Evolutionary conservation across 1,284 basidiomycete genomes (phyloP).

Genomic region (Ustilago vetiveriae): DNA sequence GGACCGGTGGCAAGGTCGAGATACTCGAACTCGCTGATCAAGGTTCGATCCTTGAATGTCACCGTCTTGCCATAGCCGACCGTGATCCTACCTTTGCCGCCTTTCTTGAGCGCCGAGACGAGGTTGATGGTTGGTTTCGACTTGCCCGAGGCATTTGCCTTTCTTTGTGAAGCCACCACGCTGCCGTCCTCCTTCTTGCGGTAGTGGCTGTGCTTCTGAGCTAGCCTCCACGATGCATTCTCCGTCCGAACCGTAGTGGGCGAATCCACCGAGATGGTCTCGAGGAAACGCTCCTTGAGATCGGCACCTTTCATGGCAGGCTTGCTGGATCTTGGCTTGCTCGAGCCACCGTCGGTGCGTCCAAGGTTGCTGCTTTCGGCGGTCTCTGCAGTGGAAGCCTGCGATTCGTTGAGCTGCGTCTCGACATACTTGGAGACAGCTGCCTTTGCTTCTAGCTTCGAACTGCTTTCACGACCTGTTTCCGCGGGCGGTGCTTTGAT

Average conservation of each 20-base stretch:
- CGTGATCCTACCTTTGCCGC: conserved; percentile 69
- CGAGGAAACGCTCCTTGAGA: conserved; percentile 70
- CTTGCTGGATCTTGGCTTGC: conserved; percentile 30
- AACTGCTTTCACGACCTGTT: conserved; percentile 9
- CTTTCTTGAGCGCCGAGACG: conserved; percentile 69
- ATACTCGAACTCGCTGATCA: conserved; percentile 69
- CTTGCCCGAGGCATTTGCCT: conserved; percentile 26
- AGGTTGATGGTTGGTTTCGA: conserved; percentile 59
- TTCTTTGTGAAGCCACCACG: conserved; percentile 24
- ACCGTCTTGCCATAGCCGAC: conserved; percentile 69
- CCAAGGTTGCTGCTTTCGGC: conserved; percentile 3
- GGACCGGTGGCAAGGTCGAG: conserved; percentile 70
- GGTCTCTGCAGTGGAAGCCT: conserved; percentile 8
- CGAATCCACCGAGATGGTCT: conserved; percentile 68
- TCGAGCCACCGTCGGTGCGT: background rate
- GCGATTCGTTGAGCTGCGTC: conserved; percentile 15
- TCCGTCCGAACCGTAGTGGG: conserved; percentile 57
- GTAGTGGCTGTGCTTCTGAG: conserved; percentile 59
- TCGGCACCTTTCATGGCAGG: conserved; percentile 49
- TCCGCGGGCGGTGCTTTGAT: conserved; percentile 57
- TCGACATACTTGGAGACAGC: conserved; percentile 21
- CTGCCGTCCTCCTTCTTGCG: conserved; percentile 41
- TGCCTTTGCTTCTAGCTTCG: conserved; percentile 29
- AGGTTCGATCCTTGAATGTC: conserved; percentile 69
- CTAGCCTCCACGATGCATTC: conserved; percentile 60